Percentiles rank a stretch among this genome's conserved stretches.
Evolutionary conservation across 192 early-diverging fungal species (phyloP).

Genomic region (Podochytrium sp.): DNA sequence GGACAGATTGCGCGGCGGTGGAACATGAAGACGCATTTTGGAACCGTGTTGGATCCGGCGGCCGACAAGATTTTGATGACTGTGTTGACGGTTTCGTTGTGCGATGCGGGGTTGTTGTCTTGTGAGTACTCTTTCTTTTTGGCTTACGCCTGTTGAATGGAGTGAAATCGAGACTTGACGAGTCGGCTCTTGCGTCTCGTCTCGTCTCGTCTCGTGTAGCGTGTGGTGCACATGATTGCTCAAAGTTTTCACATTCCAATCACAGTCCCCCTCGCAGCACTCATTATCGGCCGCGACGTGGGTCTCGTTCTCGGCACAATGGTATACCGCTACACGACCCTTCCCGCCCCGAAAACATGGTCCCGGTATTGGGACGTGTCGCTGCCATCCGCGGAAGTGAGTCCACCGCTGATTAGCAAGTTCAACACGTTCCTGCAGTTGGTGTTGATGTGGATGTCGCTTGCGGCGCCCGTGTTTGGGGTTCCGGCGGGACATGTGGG

Average conservation of each 20-base stretch:
- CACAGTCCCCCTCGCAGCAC: constrained; percentile 67
- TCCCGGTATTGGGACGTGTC: constrained; percentile 86
- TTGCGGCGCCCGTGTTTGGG: constrained; percentile 76
- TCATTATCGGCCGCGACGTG: constrained; percentile 88
- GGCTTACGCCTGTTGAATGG: neutral
- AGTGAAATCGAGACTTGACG: neutral
- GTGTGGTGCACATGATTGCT: no score
- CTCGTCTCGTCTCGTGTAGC: neutral
- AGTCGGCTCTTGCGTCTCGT: neutral
- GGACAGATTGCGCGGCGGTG: constrained; percentile 87
- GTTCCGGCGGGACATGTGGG: constrained; percentile 53
- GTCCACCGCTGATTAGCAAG: constrained; percentile 87
- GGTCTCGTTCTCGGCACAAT: constrained; percentile 78
- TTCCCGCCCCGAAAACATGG: constrained; percentile 88
- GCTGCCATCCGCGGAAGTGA: constrained; percentile 88
- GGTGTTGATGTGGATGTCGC: constrained; percentile 72
- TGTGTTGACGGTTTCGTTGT: constrained; percentile 78
- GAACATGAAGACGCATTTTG: constrained; percentile 84
- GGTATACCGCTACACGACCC: constrained; percentile 83
- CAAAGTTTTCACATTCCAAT: no score
- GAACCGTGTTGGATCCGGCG: constrained; percentile 89
- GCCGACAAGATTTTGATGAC: constrained; percentile 96
- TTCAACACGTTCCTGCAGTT: constrained; percentile 90
- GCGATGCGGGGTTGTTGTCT: constrained; percentile 73
- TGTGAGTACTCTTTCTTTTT: constrained; percentile 42